phyloP scores from a whole-genome alignment of 2,329 filamentous ascomycete genomes.

The Botrytis fragariae region DNA sequence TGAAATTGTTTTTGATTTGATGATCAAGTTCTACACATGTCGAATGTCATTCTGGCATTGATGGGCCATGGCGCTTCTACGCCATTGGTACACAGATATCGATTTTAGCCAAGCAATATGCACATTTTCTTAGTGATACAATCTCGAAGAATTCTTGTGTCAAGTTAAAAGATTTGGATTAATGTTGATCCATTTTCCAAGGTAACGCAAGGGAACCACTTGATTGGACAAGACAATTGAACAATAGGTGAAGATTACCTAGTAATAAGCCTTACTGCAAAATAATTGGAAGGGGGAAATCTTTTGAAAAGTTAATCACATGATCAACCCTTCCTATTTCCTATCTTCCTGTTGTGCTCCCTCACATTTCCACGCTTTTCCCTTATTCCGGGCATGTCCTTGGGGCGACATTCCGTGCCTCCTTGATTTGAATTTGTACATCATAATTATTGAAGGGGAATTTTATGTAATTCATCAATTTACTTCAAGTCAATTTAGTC shows the following conservation, averaged over 20 bases:
- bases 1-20: neutral
- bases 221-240: constrained; percentile 12
- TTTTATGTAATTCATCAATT: neutral
- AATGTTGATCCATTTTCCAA: constrained; percentile 18
- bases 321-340: constrained; percentile 22
- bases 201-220: constrained; percentile 13
- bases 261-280: constrained; percentile 13
- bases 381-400: constrained; percentile 18
- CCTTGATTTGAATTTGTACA: constrained; percentile 2
- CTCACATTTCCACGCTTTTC: constrained; percentile 26
- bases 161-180: neutral
- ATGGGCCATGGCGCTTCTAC: constrained; percentile 18
- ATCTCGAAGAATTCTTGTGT: constrained; percentile 20
- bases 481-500: neutral
- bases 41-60: constrained; percentile 16
- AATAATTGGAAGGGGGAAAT: constrained; percentile 3
- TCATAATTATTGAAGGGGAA: neutral
- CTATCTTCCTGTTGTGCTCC: constrained; percentile 21
- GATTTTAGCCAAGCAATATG: constrained; percentile 11
- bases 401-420: constrained; percentile 14
- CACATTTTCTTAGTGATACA: constrained; percentile 19
- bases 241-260: neutral
- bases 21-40: constrained; percentile 13
- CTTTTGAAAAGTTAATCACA: constrained; percentile 21
- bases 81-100: constrained; percentile 13